Percentiles rank a stretch among this genome's conserved stretches.
phyloP scores from a whole-genome alignment of 2,329 filamentous ascomycete species.

The Epichloe bromicola region DNA sequence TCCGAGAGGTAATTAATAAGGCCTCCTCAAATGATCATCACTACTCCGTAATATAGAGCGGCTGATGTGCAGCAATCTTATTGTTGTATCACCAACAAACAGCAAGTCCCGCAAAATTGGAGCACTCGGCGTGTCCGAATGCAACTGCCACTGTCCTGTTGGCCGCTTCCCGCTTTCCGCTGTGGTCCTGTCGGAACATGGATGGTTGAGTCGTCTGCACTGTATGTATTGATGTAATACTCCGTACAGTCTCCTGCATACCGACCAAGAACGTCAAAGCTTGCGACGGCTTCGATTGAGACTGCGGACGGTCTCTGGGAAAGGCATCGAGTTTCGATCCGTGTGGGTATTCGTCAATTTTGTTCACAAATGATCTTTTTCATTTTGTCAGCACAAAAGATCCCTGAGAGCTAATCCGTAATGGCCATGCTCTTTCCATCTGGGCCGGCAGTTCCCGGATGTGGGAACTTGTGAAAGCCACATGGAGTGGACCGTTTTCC shows the following conservation, averaged over 20 bases:
- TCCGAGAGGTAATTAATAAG: no score
- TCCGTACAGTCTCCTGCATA: no score
- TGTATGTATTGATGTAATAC: no score
- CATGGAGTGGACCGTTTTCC: background rate
- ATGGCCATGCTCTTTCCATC: background rate
- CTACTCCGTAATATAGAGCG: no score
- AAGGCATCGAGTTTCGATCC: no score
- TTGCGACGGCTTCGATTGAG: no score
- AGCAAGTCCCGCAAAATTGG: background rate
- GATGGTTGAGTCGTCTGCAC: background rate
- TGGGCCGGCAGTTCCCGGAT: constrained; percentile 4
- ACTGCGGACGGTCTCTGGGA: no score
- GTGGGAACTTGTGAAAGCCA: background rate
- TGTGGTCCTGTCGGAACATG: background rate
- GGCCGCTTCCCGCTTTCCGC: background rate
- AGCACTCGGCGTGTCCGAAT: background rate
- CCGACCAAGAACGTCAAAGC: no score
- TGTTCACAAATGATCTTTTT: background rate
- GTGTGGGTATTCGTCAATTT: background rate
- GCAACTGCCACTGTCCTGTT: background rate
- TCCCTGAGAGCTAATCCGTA: constrained; percentile 2
- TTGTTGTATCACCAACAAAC: no score
- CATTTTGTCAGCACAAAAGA: constrained; percentile 9
- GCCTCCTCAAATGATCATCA: no score
- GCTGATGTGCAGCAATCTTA: no score